Evolutionary conservation across 306 rosid species (phyloP).

Genomic region (Glycine tomentella): DNA sequence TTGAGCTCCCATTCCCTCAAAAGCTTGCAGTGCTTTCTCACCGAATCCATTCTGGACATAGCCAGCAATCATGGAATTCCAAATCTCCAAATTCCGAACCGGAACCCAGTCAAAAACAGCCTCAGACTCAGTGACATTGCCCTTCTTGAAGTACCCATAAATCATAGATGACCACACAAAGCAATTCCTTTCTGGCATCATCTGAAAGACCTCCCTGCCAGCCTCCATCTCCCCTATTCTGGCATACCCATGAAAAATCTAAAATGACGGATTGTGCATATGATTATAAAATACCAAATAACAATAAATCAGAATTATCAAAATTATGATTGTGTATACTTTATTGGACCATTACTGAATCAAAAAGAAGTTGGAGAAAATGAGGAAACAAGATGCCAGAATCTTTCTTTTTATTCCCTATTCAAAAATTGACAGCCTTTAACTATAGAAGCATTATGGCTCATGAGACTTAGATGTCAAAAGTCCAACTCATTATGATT

Average conservation of each 20-base stretch:
- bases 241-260: conserved; percentile 73
- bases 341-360: too few species aligned
- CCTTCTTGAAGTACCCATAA: conserved; percentile 74
- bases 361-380: too few species aligned
- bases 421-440: too few species aligned
- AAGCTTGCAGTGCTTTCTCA: conserved; percentile 63
- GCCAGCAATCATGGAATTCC: conserved; percentile 86
- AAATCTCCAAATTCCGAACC: conserved; percentile 65
- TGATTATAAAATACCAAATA: too few species aligned
- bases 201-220: conserved; percentile 68
- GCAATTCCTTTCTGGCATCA: conserved; percentile 66
- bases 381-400: too few species aligned
- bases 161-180: conserved; percentile 81
- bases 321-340: too few species aligned
- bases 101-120: conserved; percentile 53
- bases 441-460: too few species aligned
- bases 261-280: too few species aligned
- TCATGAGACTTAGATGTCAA: too few species aligned
- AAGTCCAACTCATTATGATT: too few species aligned
- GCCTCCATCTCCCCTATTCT: conserved; percentile 71
- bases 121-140: conserved; percentile 59
- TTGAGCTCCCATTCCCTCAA: conserved; percentile 57
- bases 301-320: too few species aligned
- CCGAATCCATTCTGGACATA: conserved; percentile 68
- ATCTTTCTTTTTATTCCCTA: too few species aligned